Conservation (phyloP, 176 grass and related monocot species). For the Carex scoparia region DNA sequence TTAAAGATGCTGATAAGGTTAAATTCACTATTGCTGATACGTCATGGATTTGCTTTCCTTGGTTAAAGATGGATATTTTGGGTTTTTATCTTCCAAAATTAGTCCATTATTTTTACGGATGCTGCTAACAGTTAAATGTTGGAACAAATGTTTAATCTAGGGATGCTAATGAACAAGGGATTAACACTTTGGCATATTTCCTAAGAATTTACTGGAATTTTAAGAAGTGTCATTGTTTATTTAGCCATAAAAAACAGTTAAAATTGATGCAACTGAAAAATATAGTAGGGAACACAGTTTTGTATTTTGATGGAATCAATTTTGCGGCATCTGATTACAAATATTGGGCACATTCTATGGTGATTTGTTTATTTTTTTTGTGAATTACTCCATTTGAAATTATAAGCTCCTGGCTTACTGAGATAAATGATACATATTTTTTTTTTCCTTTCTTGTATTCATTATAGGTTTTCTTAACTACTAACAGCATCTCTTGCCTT, state of each 20-base stretch:
- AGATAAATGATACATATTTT: not conserved
- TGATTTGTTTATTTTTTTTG: not conserved
- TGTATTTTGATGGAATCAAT: slow-evolving; percentile 72
- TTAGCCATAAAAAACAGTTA: not conserved
- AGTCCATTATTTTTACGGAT: not conserved
- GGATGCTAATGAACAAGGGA: slow-evolving; percentile 4
- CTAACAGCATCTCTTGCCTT: slow-evolving; percentile 53
- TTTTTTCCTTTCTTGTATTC: not conserved
- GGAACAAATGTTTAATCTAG: not conserved
- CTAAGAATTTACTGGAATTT: not conserved
- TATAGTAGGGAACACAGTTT: not conserved
- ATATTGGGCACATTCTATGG: slow-evolving; percentile 88
- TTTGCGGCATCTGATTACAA: slow-evolving; percentile 80
- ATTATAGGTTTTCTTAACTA: slow-evolving; percentile 59
- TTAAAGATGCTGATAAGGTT: slow-evolving; percentile 98
- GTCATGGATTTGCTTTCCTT: not conserved
- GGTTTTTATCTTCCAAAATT: not conserved
- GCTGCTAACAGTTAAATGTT: not conserved
- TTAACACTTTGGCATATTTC: not conserved
- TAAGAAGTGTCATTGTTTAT: not conserved
- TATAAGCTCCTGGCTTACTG: not conserved
- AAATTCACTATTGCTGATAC: not conserved
- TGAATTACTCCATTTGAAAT: not conserved
- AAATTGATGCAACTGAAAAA: not conserved
- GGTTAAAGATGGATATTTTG: not conserved